Percentiles rank a stretch among this genome's conserved stretches.
These are phyloP conservation scores for Penicillium lividum DNA, from an alignment of 495 filamentous ascomycete genomes.

Conservation along the genomic window DNA sequence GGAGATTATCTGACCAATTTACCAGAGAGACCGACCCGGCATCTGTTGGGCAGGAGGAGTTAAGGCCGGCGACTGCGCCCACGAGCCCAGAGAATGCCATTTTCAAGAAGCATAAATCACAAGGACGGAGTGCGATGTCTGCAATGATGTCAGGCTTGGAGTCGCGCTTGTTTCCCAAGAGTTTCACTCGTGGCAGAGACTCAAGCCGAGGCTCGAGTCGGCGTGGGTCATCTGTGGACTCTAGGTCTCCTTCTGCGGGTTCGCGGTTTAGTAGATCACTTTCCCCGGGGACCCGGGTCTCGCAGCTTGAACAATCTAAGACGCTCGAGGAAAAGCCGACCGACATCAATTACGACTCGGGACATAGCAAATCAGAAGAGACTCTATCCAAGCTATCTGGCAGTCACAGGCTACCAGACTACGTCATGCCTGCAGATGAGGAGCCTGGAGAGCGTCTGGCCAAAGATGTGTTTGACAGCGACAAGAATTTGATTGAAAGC, in stretches of 20 bases:
- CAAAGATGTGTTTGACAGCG: slow-evolving; percentile 73
- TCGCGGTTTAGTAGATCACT: slow-evolving; percentile 49
- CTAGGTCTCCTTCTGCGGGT: slow-evolving; percentile 55
- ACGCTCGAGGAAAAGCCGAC: background rate
- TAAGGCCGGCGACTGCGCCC: slow-evolving; percentile 21
- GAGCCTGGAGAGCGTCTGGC: slow-evolving; percentile 60
- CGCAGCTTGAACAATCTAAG: background rate
- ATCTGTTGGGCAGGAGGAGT: slow-evolving; percentile 10
- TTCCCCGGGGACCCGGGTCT: slow-evolving; percentile 52
- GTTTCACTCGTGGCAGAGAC: slow-evolving; percentile 42
- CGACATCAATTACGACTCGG: slow-evolving; percentile 13
- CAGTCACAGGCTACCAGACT: slow-evolving; percentile 43
- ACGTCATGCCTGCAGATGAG: slow-evolving; percentile 38
- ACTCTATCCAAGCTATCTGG: slow-evolving; percentile 57
- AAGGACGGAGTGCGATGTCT: slow-evolving; percentile 35
- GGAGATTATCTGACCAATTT: slow-evolving; percentile 27
- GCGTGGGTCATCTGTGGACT: slow-evolving; percentile 56
- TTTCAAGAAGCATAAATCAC: slow-evolving; percentile 25
- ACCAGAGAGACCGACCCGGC: slow-evolving; percentile 11
- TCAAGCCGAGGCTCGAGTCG: slow-evolving; percentile 49
- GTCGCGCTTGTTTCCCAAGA: slow-evolving; percentile 35
- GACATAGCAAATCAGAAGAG: slow-evolving; percentile 67
- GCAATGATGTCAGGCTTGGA: slow-evolving; percentile 45
- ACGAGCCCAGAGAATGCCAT: slow-evolving; percentile 13
- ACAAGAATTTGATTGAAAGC: slow-evolving; percentile 47